These are phyloP conservation scores for Russula virescens DNA, from an alignment of 768 basidiomycete genomes.

Conservation along the genomic window DNA sequence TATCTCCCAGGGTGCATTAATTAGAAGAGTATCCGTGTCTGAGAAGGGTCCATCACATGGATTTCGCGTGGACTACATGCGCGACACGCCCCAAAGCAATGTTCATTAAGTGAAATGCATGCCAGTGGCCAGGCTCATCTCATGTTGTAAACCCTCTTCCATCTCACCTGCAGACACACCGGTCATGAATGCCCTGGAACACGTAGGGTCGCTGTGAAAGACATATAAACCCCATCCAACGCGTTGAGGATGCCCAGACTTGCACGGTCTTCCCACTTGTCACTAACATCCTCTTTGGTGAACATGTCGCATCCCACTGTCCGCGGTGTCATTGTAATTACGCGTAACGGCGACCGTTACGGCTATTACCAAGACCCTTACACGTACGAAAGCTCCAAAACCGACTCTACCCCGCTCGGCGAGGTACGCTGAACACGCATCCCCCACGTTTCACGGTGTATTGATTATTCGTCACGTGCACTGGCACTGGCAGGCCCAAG, in stretches of 20 bases:
- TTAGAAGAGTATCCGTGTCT: background rate
- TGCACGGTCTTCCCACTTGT: constrained; percentile 20
- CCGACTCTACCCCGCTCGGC: constrained; percentile 71
- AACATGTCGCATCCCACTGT: constrained; percentile 44
- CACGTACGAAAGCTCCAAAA: constrained; percentile 55
- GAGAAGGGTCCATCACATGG: constrained; percentile 15
- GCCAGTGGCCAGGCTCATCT: constrained; percentile 8
- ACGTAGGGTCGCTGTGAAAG: constrained; percentile 3
- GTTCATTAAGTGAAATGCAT: constrained; percentile 20
- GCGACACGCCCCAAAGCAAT: constrained; percentile 16
- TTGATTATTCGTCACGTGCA: background rate
- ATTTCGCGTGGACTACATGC: constrained; percentile 21
- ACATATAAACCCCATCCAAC: constrained; percentile 14
- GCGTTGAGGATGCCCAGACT: constrained; percentile 17
- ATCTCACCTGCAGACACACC: constrained; percentile 14
- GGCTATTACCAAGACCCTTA: constrained; percentile 66
- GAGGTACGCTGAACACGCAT: constrained; percentile 41
- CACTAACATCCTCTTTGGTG: constrained; percentile 7
- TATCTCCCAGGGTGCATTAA: background rate
- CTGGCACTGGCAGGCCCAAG: constrained; percentile 48
- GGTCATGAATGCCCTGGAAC: constrained; percentile 5
- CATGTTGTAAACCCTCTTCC: constrained; percentile 7
- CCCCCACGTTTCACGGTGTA: background rate
- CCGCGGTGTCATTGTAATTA: constrained; percentile 71
- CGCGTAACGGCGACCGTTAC: constrained; percentile 71